Evolutionary conservation across 805 yeast genomes (phyloP).

Genomic region (Saturnispora sekii): DNA sequence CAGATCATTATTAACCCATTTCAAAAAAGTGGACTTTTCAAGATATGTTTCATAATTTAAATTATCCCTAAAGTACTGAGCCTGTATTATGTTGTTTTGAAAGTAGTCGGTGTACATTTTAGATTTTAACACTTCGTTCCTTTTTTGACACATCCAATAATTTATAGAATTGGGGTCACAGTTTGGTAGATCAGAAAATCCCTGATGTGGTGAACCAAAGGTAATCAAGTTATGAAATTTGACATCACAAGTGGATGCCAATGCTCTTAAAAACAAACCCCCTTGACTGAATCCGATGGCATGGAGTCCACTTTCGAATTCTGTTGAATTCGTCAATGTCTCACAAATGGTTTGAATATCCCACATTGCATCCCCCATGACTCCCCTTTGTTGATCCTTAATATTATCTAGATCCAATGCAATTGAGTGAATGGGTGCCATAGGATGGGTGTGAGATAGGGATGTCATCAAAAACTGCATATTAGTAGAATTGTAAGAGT

Average conservation of each 20-base stretch:
- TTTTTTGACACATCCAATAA: conserved; percentile 45
- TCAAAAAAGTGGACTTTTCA: conserved; percentile 48
- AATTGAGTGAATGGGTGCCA: conserved; percentile 42
- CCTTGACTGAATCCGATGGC: conserved; percentile 80
- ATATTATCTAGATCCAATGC: conserved; percentile 38
- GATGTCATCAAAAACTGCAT: conserved; percentile 38
- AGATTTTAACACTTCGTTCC: conserved; percentile 43
- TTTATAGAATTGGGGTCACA: conserved; percentile 36
- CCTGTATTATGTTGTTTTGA: conserved; percentile 53
- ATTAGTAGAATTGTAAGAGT: conserved; percentile 52
- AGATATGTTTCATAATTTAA: conserved; percentile 43
- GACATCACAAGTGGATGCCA: conserved; percentile 48
- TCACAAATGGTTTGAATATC: conserved; percentile 49
- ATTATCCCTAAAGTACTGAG: conserved; percentile 65
- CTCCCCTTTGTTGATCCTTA: conserved; percentile 43
- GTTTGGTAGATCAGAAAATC: conserved; percentile 57
- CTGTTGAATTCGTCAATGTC: conserved; percentile 33
- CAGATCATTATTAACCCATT: conserved; percentile 57
- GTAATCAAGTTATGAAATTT: conserved; percentile 48
- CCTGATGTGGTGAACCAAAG: conserved; percentile 77
- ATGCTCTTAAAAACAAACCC: conserved; percentile 65
- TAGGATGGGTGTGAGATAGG: conserved; percentile 39
- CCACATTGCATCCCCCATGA: conserved; percentile 49
- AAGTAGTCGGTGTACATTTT: conserved; percentile 52
- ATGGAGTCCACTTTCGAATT: conserved; percentile 41